A percentile compares a stretch with the other conserved stretches of the same genome.
Evolutionary conservation across 148 eudicot genomes (phyloP).

Genomic region (Oxyria digyna): DNA sequence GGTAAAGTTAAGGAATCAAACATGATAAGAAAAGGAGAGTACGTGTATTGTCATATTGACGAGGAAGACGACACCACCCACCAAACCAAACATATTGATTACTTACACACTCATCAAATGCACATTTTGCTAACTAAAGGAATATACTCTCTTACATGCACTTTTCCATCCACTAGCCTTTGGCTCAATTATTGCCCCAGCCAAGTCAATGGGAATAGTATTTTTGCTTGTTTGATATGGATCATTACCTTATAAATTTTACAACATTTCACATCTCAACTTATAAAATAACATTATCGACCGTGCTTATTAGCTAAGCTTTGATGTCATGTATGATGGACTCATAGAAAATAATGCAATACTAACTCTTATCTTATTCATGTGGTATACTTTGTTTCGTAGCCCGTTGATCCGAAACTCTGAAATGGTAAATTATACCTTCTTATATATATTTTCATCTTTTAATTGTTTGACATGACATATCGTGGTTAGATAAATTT

Average conservation of each 20-base stretch:
- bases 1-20: too few species aligned
- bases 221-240: background rate
- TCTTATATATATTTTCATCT: too few species aligned
- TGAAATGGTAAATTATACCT: too few species aligned
- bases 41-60: background rate
- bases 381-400: too few species aligned
- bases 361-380: too few species aligned
- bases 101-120: background rate
- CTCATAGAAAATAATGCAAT: background rate
- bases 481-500: too few species aligned
- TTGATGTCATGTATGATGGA: background rate
- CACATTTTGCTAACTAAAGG: background rate
- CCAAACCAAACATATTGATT: background rate
- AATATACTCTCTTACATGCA: background rate
- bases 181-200: background rate
- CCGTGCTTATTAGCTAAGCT: background rate
- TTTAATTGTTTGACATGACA: too few species aligned
- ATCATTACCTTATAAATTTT: too few species aligned
- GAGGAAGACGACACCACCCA: background rate
- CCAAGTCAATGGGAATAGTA: background rate
- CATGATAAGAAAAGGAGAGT: background rate
- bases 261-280: background rate
- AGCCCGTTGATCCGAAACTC: too few species aligned
- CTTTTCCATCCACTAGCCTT: background rate
- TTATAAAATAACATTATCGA: background rate